Conservation (phyloP, 2,329 filamentous ascomycete species). For the Cordyceps militaris region DNA sequence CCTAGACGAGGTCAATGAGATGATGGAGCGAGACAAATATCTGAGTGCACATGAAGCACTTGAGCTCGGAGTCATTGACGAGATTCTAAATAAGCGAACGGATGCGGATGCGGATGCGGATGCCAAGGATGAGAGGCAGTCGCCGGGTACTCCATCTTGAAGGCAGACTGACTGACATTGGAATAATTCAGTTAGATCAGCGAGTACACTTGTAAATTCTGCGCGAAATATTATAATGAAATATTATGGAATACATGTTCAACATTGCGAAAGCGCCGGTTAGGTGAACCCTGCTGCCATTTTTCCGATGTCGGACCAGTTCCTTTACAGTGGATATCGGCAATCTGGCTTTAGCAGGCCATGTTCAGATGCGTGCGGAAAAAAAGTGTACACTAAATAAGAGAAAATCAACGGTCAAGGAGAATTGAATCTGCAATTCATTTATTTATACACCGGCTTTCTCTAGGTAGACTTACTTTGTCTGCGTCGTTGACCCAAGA, state of each 20-base stretch:
- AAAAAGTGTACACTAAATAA: too few species aligned
- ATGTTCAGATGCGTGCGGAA: too few species aligned
- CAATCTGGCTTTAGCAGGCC: neutral
- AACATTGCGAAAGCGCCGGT: neutral
- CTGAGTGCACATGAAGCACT: slow-evolving; percentile 82
- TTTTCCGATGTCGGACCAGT: slow-evolving; percentile 8
- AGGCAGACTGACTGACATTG: neutral
- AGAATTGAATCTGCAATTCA: too few species aligned
- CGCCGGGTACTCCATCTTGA: slow-evolving; percentile 10
- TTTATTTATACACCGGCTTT: too few species aligned
- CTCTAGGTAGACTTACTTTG: too few species aligned
- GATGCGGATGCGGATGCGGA: slow-evolving; percentile 29
- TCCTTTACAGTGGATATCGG: neutral
- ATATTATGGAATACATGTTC: neutral
- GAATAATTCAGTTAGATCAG: neutral
- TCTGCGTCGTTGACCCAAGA: too few species aligned
- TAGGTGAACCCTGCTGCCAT: neutral
- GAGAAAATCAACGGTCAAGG: too few species aligned
- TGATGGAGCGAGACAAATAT: slow-evolving; percentile 97
- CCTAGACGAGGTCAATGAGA: slow-evolving; percentile 76
- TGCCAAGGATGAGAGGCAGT: slow-evolving; percentile 19
- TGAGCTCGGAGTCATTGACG: slow-evolving; percentile 85
- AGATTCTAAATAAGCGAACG: slow-evolving; percentile 66
- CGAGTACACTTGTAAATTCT: neutral
- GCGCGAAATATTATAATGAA: neutral